A percentile compares a stretch with the other conserved stretches of the same genome.
phyloP scores from a whole-genome alignment of 148 eudicot genomes.

The Rheum nobile region DNA sequence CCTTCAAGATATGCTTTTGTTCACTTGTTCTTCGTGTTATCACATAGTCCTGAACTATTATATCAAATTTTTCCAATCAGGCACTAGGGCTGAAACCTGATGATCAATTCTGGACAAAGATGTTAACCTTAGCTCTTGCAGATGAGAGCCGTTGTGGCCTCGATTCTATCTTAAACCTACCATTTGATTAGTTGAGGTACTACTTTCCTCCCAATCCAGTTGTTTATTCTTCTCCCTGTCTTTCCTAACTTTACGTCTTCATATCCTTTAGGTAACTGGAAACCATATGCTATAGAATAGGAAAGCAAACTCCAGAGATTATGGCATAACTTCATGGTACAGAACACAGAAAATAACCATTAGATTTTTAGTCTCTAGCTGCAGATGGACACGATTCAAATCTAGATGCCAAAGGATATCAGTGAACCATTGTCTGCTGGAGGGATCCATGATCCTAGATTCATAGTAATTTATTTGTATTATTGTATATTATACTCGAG shows the following conservation, averaged over 20 bases:
- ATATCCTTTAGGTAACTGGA: background rate
- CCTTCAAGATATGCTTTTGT: background rate
- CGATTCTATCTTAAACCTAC: conserved; percentile 24
- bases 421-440: too few species aligned
- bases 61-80: conserved; percentile 19
- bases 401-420: too few species aligned
- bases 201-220: background rate
- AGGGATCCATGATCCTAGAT: conserved; percentile 7
- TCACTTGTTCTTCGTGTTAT: background rate
- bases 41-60: background rate
- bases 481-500: background rate
- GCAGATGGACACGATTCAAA: background rate
- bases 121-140: conserved; percentile 66
- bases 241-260: background rate
- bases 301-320: background rate
- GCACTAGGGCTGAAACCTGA: conserved; percentile 82
- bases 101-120: conserved; percentile 88
- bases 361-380: background rate
- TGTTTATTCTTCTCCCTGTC: background rate
- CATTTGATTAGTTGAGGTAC: conserved; percentile 5
- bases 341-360: background rate
- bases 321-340: too few species aligned
- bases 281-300: background rate
- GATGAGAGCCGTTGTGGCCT: conserved; percentile 43
- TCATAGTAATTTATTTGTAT: conserved; percentile 10